Percentiles rank a stretch among this genome's conserved stretches.
Conservation (phyloP, 1,284 basidiomycete genomes). For the Apiotrichum laibachii region DNA sequence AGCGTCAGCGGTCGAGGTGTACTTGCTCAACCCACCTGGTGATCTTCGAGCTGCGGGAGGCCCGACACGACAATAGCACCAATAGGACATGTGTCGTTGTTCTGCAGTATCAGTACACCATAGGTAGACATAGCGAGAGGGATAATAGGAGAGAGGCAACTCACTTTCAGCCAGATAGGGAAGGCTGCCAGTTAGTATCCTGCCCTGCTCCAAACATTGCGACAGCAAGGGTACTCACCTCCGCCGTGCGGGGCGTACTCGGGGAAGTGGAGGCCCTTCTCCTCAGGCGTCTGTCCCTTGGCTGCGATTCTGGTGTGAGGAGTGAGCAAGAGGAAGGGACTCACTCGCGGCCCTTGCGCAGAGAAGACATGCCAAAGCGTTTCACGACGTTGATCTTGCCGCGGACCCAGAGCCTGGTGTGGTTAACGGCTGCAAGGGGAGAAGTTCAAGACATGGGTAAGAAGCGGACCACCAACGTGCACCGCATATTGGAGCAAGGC, state of each 20-base stretch:
- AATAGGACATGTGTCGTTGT: constrained; percentile 35
- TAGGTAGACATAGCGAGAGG: too few relatives aligned
- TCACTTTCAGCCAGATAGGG: constrained; percentile 44
- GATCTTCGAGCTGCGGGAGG: constrained; percentile 48
- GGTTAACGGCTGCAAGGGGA: neutral
- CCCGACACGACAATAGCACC: constrained; percentile 51
- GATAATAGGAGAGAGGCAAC: too few relatives aligned
- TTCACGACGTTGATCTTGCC: constrained; percentile 48
- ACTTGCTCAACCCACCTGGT: constrained; percentile 34
- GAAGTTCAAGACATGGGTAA: too few relatives aligned
- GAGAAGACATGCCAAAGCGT: constrained; percentile 38
- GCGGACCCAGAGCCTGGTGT: constrained; percentile 34
- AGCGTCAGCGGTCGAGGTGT: neutral
- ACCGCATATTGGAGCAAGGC: too few relatives aligned
- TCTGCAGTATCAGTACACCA: constrained; percentile 18
- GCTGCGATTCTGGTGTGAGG: constrained; percentile 17
- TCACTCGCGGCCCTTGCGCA: constrained; percentile 43
- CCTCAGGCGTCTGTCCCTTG: constrained; percentile 31
- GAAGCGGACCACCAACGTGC: too few relatives aligned
- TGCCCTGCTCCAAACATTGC: neutral
- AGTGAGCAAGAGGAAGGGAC: neutral
- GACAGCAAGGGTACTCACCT: constrained; percentile 21
- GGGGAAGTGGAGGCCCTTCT: constrained; percentile 35
- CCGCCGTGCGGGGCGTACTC: constrained; percentile 48
- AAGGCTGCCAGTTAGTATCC: constrained; percentile 26